Evolutionary conservation across 352 stramenopile genomes (phyloP).

Genomic region (Globisporangium paddicum): DNA sequence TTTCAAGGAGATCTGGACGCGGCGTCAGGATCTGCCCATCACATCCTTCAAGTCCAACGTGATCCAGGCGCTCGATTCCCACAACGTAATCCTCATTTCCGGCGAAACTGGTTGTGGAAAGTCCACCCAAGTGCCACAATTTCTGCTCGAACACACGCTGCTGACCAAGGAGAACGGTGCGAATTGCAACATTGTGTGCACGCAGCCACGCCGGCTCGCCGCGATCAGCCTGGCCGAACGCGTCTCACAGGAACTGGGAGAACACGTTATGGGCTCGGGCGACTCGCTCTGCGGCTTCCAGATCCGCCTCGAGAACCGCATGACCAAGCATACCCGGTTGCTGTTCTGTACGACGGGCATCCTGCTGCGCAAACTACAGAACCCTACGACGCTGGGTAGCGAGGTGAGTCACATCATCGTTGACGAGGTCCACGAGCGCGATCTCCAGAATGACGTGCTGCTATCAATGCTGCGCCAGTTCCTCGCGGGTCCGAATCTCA

Average conservation of each 20-base stretch:
- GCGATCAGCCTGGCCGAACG: slow-evolving; percentile 94
- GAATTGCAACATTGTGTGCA: slow-evolving; percentile 93
- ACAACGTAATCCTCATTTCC: slow-evolving; percentile 93
- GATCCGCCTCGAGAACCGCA: slow-evolving; percentile 91
- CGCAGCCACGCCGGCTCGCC: slow-evolving; percentile 94
- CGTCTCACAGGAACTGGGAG: slow-evolving; percentile 92
- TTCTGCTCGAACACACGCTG: slow-evolving; percentile 91
- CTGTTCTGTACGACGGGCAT: slow-evolving; percentile 96
- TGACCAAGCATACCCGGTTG: slow-evolving; percentile 81
- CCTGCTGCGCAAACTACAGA: slow-evolving; percentile 90
- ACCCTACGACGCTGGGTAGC: slow-evolving; percentile 61
- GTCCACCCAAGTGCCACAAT: slow-evolving; percentile 96
- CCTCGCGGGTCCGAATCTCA: slow-evolving; percentile 45
- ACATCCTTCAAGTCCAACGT: slow-evolving; percentile 74
- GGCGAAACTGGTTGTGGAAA: slow-evolving; percentile 95
- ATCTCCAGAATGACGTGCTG: slow-evolving; percentile 91
- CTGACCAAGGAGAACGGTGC: slow-evolving; percentile 46
- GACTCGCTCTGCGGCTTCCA: slow-evolving; percentile 87
- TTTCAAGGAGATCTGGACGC: slow-evolving; percentile 36
- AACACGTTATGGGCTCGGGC: slow-evolving; percentile 49
- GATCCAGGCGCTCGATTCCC: slow-evolving; percentile 57
- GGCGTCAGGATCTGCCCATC: slow-evolving; percentile 74
- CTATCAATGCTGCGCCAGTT: slow-evolving; percentile 88
- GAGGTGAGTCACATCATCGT: slow-evolving; percentile 97
- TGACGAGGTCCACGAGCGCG: slow-evolving; percentile 97